A percentile compares a stretch with the other conserved stretches of the same genome.
Evolutionary conservation across 2,329 filamentous ascomycete species (phyloP).

Genomic region (Metarhizium guizhouense): DNA sequence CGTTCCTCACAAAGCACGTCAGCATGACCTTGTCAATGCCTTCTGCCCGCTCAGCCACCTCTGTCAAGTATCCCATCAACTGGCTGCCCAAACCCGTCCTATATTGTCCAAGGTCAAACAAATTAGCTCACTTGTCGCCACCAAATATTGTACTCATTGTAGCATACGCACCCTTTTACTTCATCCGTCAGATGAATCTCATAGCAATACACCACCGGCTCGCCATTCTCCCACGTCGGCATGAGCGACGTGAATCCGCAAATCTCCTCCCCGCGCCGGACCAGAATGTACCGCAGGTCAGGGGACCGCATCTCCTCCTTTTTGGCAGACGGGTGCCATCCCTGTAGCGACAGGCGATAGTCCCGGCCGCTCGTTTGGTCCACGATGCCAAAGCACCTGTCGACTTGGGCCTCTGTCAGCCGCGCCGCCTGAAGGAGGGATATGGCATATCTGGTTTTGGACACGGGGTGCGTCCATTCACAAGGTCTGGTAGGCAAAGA

Average conservation of each 20-base stretch:
- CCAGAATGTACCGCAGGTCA: constrained; percentile 60
- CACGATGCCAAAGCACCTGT: constrained; percentile 47
- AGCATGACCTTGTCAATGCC: constrained; percentile 61
- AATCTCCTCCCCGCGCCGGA: constrained; percentile 30
- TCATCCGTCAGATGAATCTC: constrained; percentile 59
- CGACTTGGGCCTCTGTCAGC: constrained; percentile 36
- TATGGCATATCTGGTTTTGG: constrained; percentile 31
- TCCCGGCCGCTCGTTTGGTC: constrained; percentile 53
- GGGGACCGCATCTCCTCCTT: constrained; percentile 57
- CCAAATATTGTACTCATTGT: background rate
- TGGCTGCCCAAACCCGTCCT: constrained; percentile 55
- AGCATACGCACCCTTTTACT: constrained; percentile 41
- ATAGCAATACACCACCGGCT: constrained; percentile 67
- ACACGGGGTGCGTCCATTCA: constrained; percentile 43
- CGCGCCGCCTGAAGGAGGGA: constrained; percentile 29
- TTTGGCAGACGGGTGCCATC: constrained; percentile 57
- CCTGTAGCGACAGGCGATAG: constrained; percentile 52
- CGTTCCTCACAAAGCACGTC: constrained; percentile 60
- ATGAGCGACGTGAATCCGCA: constrained; percentile 58
- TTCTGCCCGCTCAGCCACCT: constrained; percentile 43
- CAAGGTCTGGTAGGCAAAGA: background rate
- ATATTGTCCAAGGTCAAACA: background rate
- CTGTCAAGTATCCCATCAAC: constrained; percentile 48
- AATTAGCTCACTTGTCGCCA: no score
- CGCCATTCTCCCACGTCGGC: constrained; percentile 59